Evolutionary conservation across 495 filamentous ascomycete species (phyloP).

Genomic region (Penicillium coprophilum): DNA sequence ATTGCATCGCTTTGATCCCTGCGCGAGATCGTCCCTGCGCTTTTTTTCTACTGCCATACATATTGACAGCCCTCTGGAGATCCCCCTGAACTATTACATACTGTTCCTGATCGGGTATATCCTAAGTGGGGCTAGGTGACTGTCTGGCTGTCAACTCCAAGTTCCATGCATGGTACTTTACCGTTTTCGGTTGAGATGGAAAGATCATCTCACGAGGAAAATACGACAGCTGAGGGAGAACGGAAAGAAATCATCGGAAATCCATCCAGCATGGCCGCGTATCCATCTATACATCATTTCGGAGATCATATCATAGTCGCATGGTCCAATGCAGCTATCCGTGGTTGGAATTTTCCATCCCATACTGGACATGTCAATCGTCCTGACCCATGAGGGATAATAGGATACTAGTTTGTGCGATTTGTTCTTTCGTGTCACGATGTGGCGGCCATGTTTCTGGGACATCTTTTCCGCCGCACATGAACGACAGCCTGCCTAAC

Average conservation of each 20-base stretch:
- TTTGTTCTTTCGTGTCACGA: constrained; percentile 20
- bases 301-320: constrained; percentile 24
- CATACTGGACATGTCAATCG: not conserved
- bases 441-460: constrained; percentile 30
- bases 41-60: not conserved
- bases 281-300: constrained; percentile 9
- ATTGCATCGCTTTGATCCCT: constrained; percentile 1
- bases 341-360: constrained; percentile 25
- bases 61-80: not conserved
- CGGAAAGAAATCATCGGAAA: constrained; percentile 5
- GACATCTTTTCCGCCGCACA: constrained; percentile 23
- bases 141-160: constrained; percentile 15
- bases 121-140: constrained; percentile 10
- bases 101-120: not conserved
- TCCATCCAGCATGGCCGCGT: not conserved
- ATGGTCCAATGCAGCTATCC: constrained; percentile 27
- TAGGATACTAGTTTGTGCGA: not conserved
- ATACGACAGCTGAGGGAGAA: constrained; percentile 5
- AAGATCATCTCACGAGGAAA: constrained; percentile 9
- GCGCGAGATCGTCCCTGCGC: constrained; percentile 3
- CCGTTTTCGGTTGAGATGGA: constrained; percentile 16
- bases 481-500: constrained; percentile 15
- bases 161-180: constrained; percentile 3
- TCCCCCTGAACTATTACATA: not conserved
- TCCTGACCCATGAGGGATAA: not conserved